Base-by-base conservation (phyloP, 1,284 basidiomycete genomes). In the Cystobasidium slooffiae region DNA sequence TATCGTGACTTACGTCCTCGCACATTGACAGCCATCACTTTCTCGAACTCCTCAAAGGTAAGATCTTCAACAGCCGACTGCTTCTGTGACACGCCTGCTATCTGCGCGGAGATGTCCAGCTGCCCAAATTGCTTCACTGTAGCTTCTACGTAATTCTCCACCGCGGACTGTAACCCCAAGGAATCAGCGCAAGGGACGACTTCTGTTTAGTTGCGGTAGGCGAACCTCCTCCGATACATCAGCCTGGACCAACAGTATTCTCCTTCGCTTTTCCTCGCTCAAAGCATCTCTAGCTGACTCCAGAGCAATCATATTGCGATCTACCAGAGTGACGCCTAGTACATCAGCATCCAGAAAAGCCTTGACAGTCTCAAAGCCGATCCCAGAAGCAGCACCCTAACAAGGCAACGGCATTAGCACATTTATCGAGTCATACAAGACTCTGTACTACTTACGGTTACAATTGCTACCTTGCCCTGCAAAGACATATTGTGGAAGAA, bases 351-450 rank as follows among this genome's bases (percentile, higher is more conserved):
- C 37, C 12, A 66, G 51, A 22, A 66, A 66, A 16, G 51, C 49
- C 31, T 53, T 43, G 7, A 47, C 64, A 18, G 64, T 66, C 31
- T 43, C 64, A n/a, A 66, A 47, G 47, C 64, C 64, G n/a, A 66
- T 66, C 6, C 64, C 64, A 53, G 64, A 66, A 1, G 64, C 64
- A 1, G 64, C 64, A 39, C 64, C 64, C 64, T 66, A 24, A 3
- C 47, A 51, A 31, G 6, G 9, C 10, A n/a, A 41, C 9, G 56
- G 7, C 9, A 59, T 16, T 9, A 37, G 14, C 7, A 56, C 5
- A 18, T n/a, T 61, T 9, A 61, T 12, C 5, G 39, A 12, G 18
- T 41, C 18, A 41, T 6, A 39, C 58, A 10, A 20, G n/a, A 31
- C 53, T 20, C 53, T 37, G 10, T 37, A 9, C 4, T 2, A 58